phyloP scores from a whole-genome alignment of 2,329 filamentous ascomycete species.

The Cytospora piceae region DNA sequence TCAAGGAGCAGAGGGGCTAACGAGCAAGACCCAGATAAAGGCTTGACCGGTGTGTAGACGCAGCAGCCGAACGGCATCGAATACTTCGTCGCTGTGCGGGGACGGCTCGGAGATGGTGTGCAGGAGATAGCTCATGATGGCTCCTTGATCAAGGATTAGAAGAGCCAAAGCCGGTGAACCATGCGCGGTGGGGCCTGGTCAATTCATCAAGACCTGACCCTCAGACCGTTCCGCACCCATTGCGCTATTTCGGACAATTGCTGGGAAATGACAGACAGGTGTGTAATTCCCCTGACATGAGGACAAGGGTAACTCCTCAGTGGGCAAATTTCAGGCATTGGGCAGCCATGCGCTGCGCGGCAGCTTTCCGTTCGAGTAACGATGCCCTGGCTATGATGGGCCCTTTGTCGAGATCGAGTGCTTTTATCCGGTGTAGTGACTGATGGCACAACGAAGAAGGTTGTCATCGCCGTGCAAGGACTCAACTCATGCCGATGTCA shows the following conservation, averaged over 20 bases:
- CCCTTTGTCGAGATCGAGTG: constrained; percentile 7
- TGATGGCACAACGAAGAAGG: constrained; percentile 14
- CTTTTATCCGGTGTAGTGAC: background rate
- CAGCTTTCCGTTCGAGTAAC: constrained; percentile 26
- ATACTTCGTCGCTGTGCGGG: constrained; percentile 20
- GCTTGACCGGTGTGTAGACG: constrained; percentile 21
- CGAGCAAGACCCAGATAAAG: constrained; percentile 2
- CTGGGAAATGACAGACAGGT: constrained; percentile 7
- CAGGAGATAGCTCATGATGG: constrained; percentile 20
- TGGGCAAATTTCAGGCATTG: constrained; percentile 17
- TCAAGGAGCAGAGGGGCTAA: constrained; percentile 7
- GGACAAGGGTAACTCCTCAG: constrained; percentile 15
- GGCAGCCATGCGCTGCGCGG: constrained; percentile 25
- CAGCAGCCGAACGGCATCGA: constrained; percentile 19
- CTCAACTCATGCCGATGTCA: constrained; percentile 14
- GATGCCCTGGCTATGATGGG: constrained; percentile 23
- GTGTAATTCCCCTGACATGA: constrained; percentile 17
- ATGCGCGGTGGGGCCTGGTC: constrained; percentile 6
- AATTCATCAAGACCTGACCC: background rate
- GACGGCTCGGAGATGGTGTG: constrained; percentile 25
- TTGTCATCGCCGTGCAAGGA: constrained; percentile 17
- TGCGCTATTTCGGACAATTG: constrained; percentile 23
- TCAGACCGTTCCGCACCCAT: constrained; percentile 13
- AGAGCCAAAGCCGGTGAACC: constrained; percentile 20
- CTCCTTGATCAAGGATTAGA: constrained; percentile 17